Conservation (phyloP, 2,329 filamentous ascomycete species). For the Verticillium longisporum region DNA sequence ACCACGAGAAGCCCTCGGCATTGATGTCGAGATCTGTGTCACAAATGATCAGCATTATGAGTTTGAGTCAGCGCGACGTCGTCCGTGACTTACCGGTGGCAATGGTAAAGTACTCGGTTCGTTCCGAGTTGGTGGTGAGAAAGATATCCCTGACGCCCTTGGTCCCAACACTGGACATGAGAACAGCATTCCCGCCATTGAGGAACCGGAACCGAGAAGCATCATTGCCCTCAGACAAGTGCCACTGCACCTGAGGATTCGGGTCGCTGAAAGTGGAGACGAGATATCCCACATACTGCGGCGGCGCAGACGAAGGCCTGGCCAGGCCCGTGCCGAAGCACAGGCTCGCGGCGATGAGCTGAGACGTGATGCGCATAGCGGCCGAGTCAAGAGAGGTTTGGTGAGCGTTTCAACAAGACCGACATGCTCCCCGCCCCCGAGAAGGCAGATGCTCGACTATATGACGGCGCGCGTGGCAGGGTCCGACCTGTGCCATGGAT, state of each 20-base stretch:
- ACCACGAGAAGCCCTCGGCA: conserved; percentile 25
- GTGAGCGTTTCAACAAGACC: background rate
- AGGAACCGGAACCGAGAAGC: conserved; percentile 23
- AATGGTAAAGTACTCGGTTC: conserved; percentile 26
- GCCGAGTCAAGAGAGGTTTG: background rate
- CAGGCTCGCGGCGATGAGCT: background rate
- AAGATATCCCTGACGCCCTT: conserved; percentile 26
- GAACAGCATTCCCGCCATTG: conserved; percentile 22
- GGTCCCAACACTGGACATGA: conserved; percentile 24
- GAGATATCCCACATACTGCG: conserved; percentile 24
- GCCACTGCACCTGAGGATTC: conserved; percentile 22
- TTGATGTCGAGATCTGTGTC: conserved; percentile 26
- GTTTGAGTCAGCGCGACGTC: background rate
- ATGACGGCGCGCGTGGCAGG: background rate
- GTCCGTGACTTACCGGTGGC: conserved; percentile 22
- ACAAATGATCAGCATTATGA: background rate
- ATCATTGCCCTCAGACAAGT: conserved; percentile 24
- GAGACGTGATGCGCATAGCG: background rate
- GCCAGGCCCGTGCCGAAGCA: background rate
- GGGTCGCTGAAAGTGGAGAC: conserved; percentile 27
- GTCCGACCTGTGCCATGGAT: background rate
- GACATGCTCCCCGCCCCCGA: background rate
- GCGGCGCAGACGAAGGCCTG: conserved; percentile 1
- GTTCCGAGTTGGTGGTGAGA: conserved; percentile 22
- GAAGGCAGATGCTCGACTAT: background rate